Base-by-base conservation (phyloP, 1,284 basidiomycete species). In the Trametes hirsuta region DNA sequence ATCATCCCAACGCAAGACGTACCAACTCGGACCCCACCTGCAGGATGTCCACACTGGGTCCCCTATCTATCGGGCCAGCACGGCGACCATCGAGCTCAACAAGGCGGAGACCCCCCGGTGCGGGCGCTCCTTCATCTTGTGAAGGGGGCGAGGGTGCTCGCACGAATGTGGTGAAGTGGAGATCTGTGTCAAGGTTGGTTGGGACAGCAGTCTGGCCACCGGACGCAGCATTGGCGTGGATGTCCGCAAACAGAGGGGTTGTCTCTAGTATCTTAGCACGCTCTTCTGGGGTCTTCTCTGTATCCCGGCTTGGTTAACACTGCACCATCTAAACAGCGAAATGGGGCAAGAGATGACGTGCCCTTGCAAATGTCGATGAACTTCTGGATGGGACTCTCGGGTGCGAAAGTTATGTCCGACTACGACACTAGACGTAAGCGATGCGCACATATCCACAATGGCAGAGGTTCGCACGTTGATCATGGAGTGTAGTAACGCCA, bases 141-240 rank as follows among this genome's bases (percentile, higher is more conserved):
- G 75, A 62, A 3, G 76, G 73, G 2, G 75, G 72, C 41, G 75
- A 76, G 1, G 86, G 85, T 0, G 87, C 90, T 65, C 83, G 81
- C 41, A 96, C 84, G 69, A 96, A 97, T 66, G 89, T 88, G 4
- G 91, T 91, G 68, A 95, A 96, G 75, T 96, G 94, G 18, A 93
- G 79, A 66, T 93, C 82, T 1, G 90, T 91, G 50, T 91, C 79
- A 21, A 86, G 75, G 66, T 83, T 71, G 9, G 66, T 47, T 0
- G 79, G 82, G 4, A 80, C 81, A 0, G 81, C 79, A 3, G 85
- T 86, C 74, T 95, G 93, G 12, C 93, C 93, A 0, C 81, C 71
- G 1, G 80, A 78, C 0, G 93, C 91, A 0, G 85, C 84, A 22
- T 86, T 79, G 0, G 83, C 82, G 67, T 96, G 94, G 58, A 94